phyloP scores from a whole-genome alignment of 2,329 filamentous ascomycete genomes.

The Colletotrichum godetiae region DNA sequence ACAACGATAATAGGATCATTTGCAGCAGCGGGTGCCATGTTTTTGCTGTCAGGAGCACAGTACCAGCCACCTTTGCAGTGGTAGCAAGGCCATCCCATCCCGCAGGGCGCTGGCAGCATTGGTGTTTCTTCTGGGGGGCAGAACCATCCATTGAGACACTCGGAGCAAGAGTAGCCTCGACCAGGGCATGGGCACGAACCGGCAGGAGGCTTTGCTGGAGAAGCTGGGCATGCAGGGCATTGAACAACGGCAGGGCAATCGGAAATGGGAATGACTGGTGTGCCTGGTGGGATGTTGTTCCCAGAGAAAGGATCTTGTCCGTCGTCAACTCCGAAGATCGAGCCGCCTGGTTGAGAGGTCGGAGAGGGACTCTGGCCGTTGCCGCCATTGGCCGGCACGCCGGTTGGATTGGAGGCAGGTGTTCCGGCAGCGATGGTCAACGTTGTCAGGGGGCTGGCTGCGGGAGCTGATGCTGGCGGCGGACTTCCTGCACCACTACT shows the following conservation, averaged over 20 bases:
- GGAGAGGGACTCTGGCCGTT: not conserved
- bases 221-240: constrained; percentile 38
- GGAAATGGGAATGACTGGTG: constrained; percentile 27
- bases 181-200: constrained; percentile 39
- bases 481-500: not conserved
- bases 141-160: constrained; percentile 46
- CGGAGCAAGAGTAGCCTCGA: constrained; percentile 42
- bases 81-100: constrained; percentile 46
- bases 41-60: constrained; percentile 36
- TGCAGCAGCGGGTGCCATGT: not conserved
- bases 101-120: constrained; percentile 43
- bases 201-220: constrained; percentile 8
- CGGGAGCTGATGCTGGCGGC: not conserved
- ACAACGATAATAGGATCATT: not conserved
- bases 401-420: not conserved
- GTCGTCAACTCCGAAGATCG: not conserved
- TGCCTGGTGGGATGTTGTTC: not conserved
- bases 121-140: constrained; percentile 46
- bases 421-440: not conserved
- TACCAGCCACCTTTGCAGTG: constrained; percentile 45
- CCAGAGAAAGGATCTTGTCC: not conserved
- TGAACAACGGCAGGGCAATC: constrained; percentile 28
- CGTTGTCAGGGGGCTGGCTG: not conserved
- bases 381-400: not conserved
- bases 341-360: not conserved